Base-by-base conservation (phyloP, 805 yeast species). In the Metschnikowia santaceciliae region DNA sequence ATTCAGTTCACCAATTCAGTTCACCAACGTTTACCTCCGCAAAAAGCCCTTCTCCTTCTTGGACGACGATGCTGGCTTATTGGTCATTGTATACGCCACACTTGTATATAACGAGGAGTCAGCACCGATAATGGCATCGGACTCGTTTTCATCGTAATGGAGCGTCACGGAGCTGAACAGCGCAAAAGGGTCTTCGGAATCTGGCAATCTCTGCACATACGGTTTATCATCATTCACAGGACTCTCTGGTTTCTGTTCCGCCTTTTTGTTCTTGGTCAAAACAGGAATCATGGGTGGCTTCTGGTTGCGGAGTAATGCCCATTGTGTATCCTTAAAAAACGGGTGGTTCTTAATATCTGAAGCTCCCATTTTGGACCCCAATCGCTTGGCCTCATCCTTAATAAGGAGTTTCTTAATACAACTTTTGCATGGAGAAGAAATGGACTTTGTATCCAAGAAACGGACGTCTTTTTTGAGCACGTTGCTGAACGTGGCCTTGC, bases 251-350 rank as follows among this genome's bases (percentile, higher is more conserved):
- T 48, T 49, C 38, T 52, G 51, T 34, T 49, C 52, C 2, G 51
- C 17, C 43, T 60, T 65, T 20, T 60, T 64, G 10, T 66, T 52
- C 49, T 71, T 71, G 14, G 75, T 70, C 41, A 90, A 76, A 0
- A 86, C 86, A 0, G 99, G 99, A 15, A 94, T 84, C 84, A 94
- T 84, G 14, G 99, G 99, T 1, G 99, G 98, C 52, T 86, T 86
- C 64, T 86, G 94, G 67, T 94, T 88, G 60, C 99, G 79, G 51
- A 94, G 72, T 52, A 94, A 75, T 0, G 99, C 97, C 99, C 99
- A 94, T 65, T 90, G 96, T 1, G 89, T 84, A 59, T 76, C 86
- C 64, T 90, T 92, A 77, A 94, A 94, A 60, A 91, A 95, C 0
- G 89, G 83, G 66, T 95, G 99, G 51, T 80, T 82, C 63, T 94